A percentile compares a stretch with the other conserved stretches of the same genome.
Conservation (phyloP, 768 basidiomycete genomes). For the Suillus clintonianus region DNA sequence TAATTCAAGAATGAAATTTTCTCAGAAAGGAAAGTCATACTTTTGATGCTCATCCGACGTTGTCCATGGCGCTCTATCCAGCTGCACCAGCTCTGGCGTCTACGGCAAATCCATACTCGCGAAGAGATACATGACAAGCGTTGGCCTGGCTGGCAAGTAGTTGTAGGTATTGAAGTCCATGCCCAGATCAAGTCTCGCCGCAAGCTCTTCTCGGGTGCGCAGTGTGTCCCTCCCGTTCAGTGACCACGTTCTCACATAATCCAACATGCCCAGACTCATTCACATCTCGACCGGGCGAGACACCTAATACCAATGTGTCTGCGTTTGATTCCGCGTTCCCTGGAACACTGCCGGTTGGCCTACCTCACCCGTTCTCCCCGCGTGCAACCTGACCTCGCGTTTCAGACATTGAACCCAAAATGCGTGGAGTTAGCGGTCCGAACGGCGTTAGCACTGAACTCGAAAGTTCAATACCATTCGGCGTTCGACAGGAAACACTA, state of each 20-base stretch:
- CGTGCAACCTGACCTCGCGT: constrained; percentile 9
- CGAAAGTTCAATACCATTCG: constrained; percentile 65
- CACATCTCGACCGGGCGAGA: constrained; percentile 47
- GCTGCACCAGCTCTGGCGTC: constrained; percentile 16
- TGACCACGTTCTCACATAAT: background rate
- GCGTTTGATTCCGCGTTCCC: constrained; percentile 89
- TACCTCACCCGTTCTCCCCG: background rate
- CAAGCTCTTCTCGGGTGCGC: constrained; percentile 80
- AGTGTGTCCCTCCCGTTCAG: background rate
- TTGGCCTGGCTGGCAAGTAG: constrained; percentile 88
- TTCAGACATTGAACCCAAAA: constrained; percentile 59
- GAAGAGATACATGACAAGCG: constrained; percentile 30
- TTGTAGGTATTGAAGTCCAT: constrained; percentile 95
- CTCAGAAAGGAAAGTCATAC: constrained; percentile 16
- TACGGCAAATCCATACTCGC: constrained; percentile 10
- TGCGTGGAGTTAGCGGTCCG: constrained; percentile 81
- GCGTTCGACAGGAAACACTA: constrained; percentile 98
- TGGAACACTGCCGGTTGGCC: constrained; percentile 84
- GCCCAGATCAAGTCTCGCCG: constrained; percentile 85
- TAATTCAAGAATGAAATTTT: background rate
- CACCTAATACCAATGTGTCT: constrained; percentile 74
- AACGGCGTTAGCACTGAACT: constrained; percentile 76
- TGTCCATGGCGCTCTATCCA: constrained; percentile 16
- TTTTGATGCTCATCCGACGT: constrained; percentile 21
- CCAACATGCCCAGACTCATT: constrained; percentile 35